phyloP scores from a whole-genome alignment of 768 basidiomycete genomes.

The Mycena chlorophos region DNA sequence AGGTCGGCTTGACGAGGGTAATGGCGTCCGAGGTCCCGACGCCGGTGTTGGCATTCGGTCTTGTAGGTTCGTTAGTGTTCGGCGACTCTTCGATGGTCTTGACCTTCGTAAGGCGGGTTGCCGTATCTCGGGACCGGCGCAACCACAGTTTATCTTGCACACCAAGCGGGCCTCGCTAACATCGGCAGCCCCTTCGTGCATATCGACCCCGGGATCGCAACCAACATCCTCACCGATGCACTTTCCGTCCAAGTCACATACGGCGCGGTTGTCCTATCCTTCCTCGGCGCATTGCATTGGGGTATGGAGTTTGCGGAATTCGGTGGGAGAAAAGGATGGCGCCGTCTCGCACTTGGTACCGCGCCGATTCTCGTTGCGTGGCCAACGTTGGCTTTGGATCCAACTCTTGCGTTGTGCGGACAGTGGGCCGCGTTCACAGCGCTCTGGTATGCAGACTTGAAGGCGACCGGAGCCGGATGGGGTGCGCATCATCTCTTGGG shows the following conservation, averaged over 20 bases:
- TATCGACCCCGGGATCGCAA: conserved; percentile 77
- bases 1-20: conserved; percentile 77
- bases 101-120: conserved; percentile 54
- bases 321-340: conserved; percentile 80
- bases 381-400: conserved; percentile 83
- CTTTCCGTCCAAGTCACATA: conserved; percentile 90
- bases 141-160: conserved; percentile 80
- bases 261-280: conserved; percentile 91
- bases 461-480: conserved; percentile 80
- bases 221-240: conserved; percentile 78
- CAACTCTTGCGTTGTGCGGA: conserved; percentile 70
- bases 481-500: conserved; percentile 49
- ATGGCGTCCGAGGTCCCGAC: conserved; percentile 75
- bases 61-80: conserved; percentile 50
- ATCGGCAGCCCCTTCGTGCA: conserved; percentile 49
- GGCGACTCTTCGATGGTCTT: neutral
- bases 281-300: conserved; percentile 93
- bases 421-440: conserved; percentile 93
- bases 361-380: conserved; percentile 85
- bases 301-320: conserved; percentile 91
- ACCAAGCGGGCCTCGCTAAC: conserved; percentile 72
- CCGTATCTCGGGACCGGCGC: conserved; percentile 84
- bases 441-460: conserved; percentile 82
- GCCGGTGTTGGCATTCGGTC: conserved; percentile 77
- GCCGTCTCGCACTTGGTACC: conserved; percentile 76